Conservation (phyloP, 192 early-diverging fungal species). For the Pilaira anomala region DNA sequence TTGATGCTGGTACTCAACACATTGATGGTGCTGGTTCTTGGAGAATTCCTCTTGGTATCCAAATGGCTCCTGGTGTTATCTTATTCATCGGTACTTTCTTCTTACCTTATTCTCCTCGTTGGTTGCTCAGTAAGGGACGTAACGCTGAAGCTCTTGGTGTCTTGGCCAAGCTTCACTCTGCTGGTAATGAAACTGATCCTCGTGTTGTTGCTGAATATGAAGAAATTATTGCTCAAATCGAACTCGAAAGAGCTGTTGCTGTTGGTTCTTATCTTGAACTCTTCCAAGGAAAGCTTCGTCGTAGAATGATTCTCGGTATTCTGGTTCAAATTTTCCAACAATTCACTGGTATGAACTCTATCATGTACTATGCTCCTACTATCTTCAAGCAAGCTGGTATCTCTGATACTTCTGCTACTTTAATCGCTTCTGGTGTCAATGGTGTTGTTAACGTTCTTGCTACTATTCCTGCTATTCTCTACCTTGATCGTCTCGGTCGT, state of each 20-base stretch:
- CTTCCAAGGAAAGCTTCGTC: conserved; percentile 38
- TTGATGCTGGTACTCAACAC: conserved; percentile 27
- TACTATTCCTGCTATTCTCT: conserved; percentile 81
- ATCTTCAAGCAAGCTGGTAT: conserved; percentile 39
- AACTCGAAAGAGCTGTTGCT: conserved; percentile 58
- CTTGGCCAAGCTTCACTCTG: conserved; percentile 63
- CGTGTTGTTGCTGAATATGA: conserved; percentile 62
- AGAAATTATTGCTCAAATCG: conserved; percentile 68
- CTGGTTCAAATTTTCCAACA: conserved; percentile 76
- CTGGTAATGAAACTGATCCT: conserved; percentile 50
- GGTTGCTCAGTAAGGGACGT: conserved; percentile 67
- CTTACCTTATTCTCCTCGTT: conserved; percentile 86
- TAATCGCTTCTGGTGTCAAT: conserved; percentile 36
- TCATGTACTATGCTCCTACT: conserved; percentile 63
- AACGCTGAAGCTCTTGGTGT: conserved; percentile 68
- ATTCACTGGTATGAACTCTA: conserved; percentile 80
- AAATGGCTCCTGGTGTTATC: conserved; percentile 74
- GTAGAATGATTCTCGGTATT: conserved; percentile 62
- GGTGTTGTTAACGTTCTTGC: conserved; percentile 71
- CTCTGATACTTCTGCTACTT: conserved; percentile 6
- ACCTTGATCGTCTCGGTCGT: conserved; percentile 78
- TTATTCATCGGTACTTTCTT: conserved; percentile 63
- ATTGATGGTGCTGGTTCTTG: conserved; percentile 49
- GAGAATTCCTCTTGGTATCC: conserved; percentile 79
- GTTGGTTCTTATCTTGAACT: conserved; percentile 60